Evolutionary conservation across 139 green algal genomes (phyloP).

Genomic region (Penium margaritaceum): DNA sequence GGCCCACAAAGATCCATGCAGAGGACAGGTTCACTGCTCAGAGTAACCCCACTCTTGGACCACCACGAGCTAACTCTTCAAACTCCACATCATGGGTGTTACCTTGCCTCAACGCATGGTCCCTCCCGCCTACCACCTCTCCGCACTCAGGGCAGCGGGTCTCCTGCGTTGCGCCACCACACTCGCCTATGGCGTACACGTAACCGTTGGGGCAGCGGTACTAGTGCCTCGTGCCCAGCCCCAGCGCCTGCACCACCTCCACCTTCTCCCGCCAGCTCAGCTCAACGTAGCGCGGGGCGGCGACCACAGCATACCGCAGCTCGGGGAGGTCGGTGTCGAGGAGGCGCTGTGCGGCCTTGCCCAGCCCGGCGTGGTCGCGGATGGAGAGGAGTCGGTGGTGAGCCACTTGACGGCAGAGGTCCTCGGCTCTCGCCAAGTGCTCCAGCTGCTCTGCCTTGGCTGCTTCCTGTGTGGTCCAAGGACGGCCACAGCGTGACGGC

Average conservation of each 20-base stretch:
- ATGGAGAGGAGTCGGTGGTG: neutral
- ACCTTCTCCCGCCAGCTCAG: slow-evolving; percentile 21
- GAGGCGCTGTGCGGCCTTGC: neutral
- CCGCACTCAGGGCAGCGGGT: slow-evolving; percentile 52
- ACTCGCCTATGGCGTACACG: slow-evolving; percentile 56
- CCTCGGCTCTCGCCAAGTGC: neutral
- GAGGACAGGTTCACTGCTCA: too few relatives aligned
- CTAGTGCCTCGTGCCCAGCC: slow-evolving; percentile 9
- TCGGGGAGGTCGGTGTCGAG: slow-evolving; percentile 6
- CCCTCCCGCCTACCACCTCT: slow-evolving; percentile 45
- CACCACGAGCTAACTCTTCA: too few relatives aligned
- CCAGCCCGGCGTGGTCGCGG: neutral
- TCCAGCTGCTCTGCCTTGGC: neutral
- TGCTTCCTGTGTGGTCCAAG: neutral
- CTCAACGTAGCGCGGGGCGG: neutral
- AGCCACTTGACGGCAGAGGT: neutral
- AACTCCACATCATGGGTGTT: too few relatives aligned
- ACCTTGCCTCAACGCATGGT: slow-evolving; percentile 32
- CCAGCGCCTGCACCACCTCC: slow-evolving; percentile 23
- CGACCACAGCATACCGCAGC: neutral
- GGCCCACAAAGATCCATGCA: too few relatives aligned
- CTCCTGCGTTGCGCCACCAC: slow-evolving; percentile 51
- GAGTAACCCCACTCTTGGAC: too few relatives aligned
- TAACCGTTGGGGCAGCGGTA: slow-evolving; percentile 54
- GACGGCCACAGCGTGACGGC: too few relatives aligned